Evolutionary conservation across 768 basidiomycete genomes (phyloP), one percentile per base, ranked within the genome.

Genomic region (Tremella mesenterica): DNA sequence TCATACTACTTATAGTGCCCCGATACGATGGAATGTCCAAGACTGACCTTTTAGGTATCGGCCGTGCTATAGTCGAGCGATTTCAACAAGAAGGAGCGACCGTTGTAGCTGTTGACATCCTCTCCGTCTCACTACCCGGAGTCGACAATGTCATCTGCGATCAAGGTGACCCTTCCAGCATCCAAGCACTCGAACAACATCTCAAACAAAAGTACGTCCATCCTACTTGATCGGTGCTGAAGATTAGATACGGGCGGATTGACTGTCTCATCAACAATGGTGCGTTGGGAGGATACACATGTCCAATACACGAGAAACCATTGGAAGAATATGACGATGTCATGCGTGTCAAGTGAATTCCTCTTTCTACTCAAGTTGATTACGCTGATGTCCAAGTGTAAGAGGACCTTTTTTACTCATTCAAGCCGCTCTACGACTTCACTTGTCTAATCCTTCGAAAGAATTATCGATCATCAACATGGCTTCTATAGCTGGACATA

Each of bases 261-360:
- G 51, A 58, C 28, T 53, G 47, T 20, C 28, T 58, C 20, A 48
- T 58, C 28, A 58, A 58, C 30, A 58, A 58, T 30, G 56, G 56
- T 4, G 56, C 56, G 2, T 4, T 53, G 2, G 56, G 56, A 16
- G 56, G 56, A 20, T 13, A 44, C 12, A 29, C 46, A 1, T 20
- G 18, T 31, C n/a, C 25, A 5, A 33, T 53, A 26, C 56, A 53
- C 31, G 47, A 58, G 26, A 58, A 58, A 30, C 20, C 56, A 2
- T 25, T 39, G 27, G 30, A 49, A 31, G 53, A 64, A 34, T 50
- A 53, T 26, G 53, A 52, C 20, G 56, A 55, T 20, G 60, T 60
- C 33, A 58, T 57, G 55, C 44, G 34, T 30, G 58, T 62, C 52
- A 65, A 65, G 63, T 65, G 53, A 54, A 60, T 57, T 10, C 20